Evolutionary conservation across 495 filamentous ascomycete genomes (phyloP).

Genomic region (Podospora tetraspora): DNA sequence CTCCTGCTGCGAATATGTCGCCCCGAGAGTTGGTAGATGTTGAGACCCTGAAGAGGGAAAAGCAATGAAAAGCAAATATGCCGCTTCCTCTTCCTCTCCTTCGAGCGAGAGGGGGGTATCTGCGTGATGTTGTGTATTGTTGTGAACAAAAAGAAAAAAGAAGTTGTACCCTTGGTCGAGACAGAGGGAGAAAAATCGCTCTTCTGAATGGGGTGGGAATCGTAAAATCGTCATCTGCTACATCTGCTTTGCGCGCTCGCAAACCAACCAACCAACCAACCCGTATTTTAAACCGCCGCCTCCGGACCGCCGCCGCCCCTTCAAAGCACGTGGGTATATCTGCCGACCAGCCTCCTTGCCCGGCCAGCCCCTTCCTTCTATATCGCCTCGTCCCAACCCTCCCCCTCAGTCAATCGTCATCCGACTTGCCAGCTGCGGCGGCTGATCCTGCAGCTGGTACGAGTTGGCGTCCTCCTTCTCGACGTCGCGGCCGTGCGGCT

Average conservation of each 20-base stretch:
- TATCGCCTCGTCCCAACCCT: background rate
- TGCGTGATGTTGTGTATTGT: background rate
- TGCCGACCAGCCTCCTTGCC: background rate
- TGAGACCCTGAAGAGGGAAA: background rate
- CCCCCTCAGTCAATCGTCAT: conserved; percentile 81
- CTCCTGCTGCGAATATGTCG: background rate
- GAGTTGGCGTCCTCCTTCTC: conserved; percentile 71
- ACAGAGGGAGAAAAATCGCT: too few species aligned
- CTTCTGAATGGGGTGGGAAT: background rate
- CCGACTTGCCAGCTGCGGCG: conserved; percentile 57
- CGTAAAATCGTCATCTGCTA: background rate
- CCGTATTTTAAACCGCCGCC: background rate
- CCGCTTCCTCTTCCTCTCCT: background rate
- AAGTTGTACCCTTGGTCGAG: background rate
- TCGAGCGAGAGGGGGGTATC: background rate
- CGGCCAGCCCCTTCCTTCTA: background rate
- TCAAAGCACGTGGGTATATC: background rate
- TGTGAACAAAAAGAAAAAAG: background rate
- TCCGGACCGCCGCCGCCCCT: background rate
- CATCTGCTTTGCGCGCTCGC: background rate
- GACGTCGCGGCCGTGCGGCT: conserved; percentile 55
- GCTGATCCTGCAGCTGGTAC: conserved; percentile 56
- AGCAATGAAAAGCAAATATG: background rate
- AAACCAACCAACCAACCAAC: background rate
- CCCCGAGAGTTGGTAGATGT: background rate